phyloP scores from a whole-genome alignment of 164 flowering plant species.

The Sedum album region DNA sequence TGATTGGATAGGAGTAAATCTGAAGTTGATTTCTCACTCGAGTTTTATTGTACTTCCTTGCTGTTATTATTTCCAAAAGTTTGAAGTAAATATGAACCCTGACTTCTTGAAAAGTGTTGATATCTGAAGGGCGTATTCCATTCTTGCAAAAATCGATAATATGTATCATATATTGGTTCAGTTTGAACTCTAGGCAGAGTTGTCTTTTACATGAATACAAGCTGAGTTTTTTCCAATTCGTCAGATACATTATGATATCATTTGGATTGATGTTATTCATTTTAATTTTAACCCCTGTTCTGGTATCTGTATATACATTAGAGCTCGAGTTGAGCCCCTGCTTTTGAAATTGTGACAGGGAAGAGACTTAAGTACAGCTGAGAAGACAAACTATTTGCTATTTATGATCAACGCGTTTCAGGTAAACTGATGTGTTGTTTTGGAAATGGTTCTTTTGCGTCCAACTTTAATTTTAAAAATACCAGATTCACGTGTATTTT shows the following conservation, averaged over 20 bases:
- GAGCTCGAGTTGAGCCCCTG: not conserved
- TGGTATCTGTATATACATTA: not conserved
- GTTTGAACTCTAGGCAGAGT: not conserved
- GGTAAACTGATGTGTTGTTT: constrained; percentile 33
- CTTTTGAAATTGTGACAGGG: constrained; percentile 33
- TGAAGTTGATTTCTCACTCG: not conserved
- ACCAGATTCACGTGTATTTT: not conserved
- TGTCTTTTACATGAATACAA: not conserved
- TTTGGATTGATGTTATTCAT: not conserved
- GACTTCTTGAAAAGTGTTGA: no score
- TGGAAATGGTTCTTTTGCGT: not conserved
- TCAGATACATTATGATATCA: no score
- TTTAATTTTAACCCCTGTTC: not conserved
- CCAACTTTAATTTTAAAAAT: no score
- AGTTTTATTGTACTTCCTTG: not conserved
- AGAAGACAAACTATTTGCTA: constrained; percentile 90
- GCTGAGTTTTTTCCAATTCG: not conserved
- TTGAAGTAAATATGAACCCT: not conserved
- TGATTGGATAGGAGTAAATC: not conserved
- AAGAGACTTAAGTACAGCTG: constrained; percentile 56
- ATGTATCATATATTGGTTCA: not conserved
- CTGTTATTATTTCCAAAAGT: not conserved
- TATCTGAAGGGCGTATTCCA: not conserved
- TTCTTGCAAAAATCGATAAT: not conserved
- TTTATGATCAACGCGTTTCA: constrained; percentile 98